Evolutionary conservation across 345 rosid species (phyloP), one percentile per base, ranked within the genome.

Genomic region (Kandelia obovata): DNA sequence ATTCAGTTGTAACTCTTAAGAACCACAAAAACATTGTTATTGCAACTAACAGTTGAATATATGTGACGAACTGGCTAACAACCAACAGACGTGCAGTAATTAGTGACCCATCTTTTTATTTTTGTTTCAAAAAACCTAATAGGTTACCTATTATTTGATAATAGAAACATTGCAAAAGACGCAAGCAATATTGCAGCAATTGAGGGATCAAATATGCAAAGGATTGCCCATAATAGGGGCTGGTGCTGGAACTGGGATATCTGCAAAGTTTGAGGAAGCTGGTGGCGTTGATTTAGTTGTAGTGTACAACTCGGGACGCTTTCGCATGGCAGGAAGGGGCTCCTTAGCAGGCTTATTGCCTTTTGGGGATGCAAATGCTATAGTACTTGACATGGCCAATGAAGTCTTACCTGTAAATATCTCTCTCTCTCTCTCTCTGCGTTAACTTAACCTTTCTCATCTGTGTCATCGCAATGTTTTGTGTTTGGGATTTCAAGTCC

Each of bases 201-300:
- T 94, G 53, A 86, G 82, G 79, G 87, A 81, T 75, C 95, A 85
- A 75, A 85, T 89, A 58, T 76, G 80, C 70, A 82, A 79, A 74
- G 94, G 92, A 57, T 74, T 83, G 72, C 89, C 98, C 39, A 89
- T 94, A 70, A 87, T 94, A 6, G 98, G 98, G 63, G 98, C 92
- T 76, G 98, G 98, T 75, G 97, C 98, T 64, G 97, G 97, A 71
- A 94, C 98, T 5, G 98, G 98, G 71, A 94, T 94, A 83, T 94
- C 97, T 28, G 96, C 98, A 49, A 91, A 91, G 83, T 94, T 91
- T 77, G 98, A 94, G 80, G 98, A 94, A 82, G 96, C 97, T 73
- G 98, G 98, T 70, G 97, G 97, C 28, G 96, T 88, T 71, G 97
- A 89, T 83, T 61, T 94, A 78, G 87, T 94, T 75, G 88, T 91